Evolutionary conservation across 768 basidiomycete species (phyloP), one percentile per base, ranked within the genome.

Genomic region (Boletus reticulatus): DNA sequence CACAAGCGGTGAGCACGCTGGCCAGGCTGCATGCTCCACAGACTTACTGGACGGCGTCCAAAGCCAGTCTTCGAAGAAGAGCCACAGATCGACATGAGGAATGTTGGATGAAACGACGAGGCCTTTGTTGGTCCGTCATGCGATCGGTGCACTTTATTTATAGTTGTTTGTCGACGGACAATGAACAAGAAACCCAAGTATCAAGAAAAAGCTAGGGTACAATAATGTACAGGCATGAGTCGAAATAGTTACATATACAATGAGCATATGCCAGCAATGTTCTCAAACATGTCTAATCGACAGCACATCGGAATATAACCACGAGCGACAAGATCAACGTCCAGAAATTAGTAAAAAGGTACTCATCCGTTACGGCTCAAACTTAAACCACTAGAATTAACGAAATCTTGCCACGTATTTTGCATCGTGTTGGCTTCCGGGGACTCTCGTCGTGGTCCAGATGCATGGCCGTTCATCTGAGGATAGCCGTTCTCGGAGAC

Each of bases 381-480:
- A 43, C 59, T 50, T 39, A 67, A 38, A 20, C 67, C 67, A 9
- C 71, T 73, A 2, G 67, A 60, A 27, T 56, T 48, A 43, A 86
- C 84, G 62, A 86, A 86, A 27, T 87, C 84, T 52, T 82, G 76
- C 85, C 85, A 87, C 6, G 80, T 82, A 13, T 79, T 71, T 27
- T 84, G 81, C 77, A 87, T 75, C 48, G 61, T 81, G 61, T 80
- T 85, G 24, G 70, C 76, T 55, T 85, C 84, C 1, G 85, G 85
- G 0, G 84, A 82, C 4, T 75, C 68, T 46, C 72, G 68, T 50
- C 73, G 65, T 14, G 43, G 12, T 34, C 73, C 54, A 70, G 51
- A 73, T 67, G 56, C 76, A 73, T 65, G 67, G 10, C 63, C 75
- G 42, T 75, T 75, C 42, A 75, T 62, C 50, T 81, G 75, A 34